phyloP scores from a whole-genome alignment of 352 stramenopile species.

The Phytopythium mirpurense region DNA sequence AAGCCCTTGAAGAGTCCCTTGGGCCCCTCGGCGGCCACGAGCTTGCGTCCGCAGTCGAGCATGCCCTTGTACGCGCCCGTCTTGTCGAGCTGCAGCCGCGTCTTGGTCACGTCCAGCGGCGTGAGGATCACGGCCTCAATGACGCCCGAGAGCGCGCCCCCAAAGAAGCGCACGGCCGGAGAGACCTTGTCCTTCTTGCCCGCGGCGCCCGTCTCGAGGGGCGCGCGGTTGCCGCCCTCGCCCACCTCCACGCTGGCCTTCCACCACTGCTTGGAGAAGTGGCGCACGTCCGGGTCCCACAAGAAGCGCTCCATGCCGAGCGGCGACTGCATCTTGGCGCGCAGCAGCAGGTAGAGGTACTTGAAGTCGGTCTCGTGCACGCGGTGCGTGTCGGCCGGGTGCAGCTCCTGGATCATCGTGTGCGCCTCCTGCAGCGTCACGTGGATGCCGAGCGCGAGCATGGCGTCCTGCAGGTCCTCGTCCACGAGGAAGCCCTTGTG shows the following conservation, averaged over 20 bases:
- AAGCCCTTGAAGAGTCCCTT: conserved; percentile 87
- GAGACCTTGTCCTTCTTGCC: conserved; percentile 58
- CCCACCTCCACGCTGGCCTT: conserved; percentile 80
- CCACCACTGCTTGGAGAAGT: conserved; percentile 85
- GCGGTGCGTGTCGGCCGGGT: conserved; percentile 54
- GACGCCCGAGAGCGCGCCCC: conserved; percentile 78
- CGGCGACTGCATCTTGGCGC: conserved; percentile 68
- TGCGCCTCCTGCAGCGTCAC: conserved; percentile 74
- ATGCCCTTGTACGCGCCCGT: conserved; percentile 83
- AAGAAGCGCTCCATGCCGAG: conserved; percentile 70
- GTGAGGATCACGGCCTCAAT: conserved; percentile 84
- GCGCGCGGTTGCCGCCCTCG: conserved; percentile 61
- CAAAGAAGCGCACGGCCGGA: conserved; percentile 71
- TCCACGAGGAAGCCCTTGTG: conserved; percentile 73
- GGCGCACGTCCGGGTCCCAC: conserved; percentile 79
- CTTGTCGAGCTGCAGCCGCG: conserved; percentile 86
- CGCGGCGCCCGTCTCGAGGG: conserved; percentile 23
- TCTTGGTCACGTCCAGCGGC: conserved; percentile 88
- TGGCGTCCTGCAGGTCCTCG: conserved; percentile 50
- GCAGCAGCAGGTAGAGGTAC: conserved; percentile 71
- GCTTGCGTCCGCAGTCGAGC: conserved; percentile 79
- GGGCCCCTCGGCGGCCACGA: conserved; percentile 68
- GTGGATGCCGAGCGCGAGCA: conserved; percentile 56
- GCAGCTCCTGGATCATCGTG: conserved; percentile 70
- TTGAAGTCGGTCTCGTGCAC: conserved; percentile 81